Conservation (phyloP, 2,329 filamentous ascomycete species). For the Xylariaceae sp. region DNA sequence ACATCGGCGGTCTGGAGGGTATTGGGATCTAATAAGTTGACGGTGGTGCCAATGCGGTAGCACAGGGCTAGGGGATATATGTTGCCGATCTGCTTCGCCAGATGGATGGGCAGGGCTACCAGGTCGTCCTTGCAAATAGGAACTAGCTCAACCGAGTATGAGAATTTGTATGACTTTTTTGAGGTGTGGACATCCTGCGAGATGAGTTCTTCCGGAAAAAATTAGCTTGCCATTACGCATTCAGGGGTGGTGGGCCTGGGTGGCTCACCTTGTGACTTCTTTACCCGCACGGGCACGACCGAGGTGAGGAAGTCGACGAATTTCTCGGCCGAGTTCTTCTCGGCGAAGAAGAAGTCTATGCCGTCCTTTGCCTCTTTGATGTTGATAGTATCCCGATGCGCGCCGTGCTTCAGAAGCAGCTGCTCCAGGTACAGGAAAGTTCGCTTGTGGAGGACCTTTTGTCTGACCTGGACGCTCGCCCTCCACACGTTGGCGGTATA, state of each 20-base stretch:
- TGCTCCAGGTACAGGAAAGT: slow-evolving; percentile 71
- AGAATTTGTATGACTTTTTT: slow-evolving; percentile 90
- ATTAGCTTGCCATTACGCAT: too few species aligned
- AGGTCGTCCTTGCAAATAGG: slow-evolving; percentile 97
- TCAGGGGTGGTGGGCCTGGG: too few species aligned
- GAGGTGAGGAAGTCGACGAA: slow-evolving; percentile 87
- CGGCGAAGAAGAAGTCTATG: slow-evolving; percentile 89
- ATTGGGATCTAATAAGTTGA: slow-evolving; percentile 83
- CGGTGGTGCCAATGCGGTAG: slow-evolving; percentile 77
- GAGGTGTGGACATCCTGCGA: slow-evolving; percentile 88
- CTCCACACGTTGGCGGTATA: slow-evolving; percentile 96
- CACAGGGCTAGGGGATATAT: slow-evolving; percentile 82
- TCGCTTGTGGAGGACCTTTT: slow-evolving; percentile 95
- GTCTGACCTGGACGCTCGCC: slow-evolving; percentile 86
- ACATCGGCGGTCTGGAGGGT: slow-evolving; percentile 89
- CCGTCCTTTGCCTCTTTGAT: slow-evolving; percentile 97
- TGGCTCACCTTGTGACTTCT: too few species aligned
- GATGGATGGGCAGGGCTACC: slow-evolving; percentile 82
- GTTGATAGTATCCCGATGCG: slow-evolving; percentile 89
- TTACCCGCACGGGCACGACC: slow-evolving; percentile 67
- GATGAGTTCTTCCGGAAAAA: slow-evolving; percentile 87
- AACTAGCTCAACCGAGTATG: slow-evolving; percentile 79
- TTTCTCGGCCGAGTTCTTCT: slow-evolving; percentile 83
- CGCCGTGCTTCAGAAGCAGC: slow-evolving; percentile 87
- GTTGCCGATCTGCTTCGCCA: slow-evolving; percentile 82